Evolutionary conservation across 805 yeast genomes (phyloP).

Genomic region (Torulaspora quercuum): DNA sequence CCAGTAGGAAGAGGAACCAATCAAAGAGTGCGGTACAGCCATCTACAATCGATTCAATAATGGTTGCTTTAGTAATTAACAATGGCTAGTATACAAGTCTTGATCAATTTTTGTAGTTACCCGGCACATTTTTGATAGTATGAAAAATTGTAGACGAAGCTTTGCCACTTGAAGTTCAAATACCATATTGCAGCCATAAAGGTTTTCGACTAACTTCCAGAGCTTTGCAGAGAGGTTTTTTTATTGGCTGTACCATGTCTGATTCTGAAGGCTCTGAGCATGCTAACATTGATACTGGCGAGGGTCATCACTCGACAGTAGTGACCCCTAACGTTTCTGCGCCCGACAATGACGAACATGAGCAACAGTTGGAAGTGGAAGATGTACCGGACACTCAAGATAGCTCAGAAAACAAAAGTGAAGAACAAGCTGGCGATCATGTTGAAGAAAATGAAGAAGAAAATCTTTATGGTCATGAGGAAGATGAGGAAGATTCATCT

Average conservation of each 20-base stretch:
- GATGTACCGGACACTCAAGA: constrained; percentile 7
- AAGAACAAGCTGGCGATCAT: constrained; percentile 19
- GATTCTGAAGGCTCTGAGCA: constrained; percentile 2
- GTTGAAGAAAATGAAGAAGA: constrained; percentile 18
- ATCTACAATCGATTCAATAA: neutral
- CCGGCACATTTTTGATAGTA: constrained; percentile 1
- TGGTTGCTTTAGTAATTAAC: too few relatives aligned
- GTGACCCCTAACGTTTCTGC: neutral
- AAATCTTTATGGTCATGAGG: constrained; percentile 1
- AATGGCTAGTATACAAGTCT: too few relatives aligned
- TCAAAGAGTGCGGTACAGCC: too few relatives aligned
- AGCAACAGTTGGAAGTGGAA: constrained; percentile 3
- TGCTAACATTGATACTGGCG: neutral
- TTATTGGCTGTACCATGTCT: constrained; percentile 7
- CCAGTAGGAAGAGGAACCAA: too few relatives aligned
- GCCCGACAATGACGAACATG: neutral
- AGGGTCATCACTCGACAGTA: neutral
- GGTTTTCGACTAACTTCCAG: too few relatives aligned
- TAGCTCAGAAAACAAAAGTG: constrained; percentile 4
- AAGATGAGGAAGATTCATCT: constrained; percentile 5
- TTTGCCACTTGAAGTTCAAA: too few relatives aligned
- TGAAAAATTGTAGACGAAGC: too few relatives aligned
- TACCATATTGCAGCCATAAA: too few relatives aligned
- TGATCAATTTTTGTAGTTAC: too few relatives aligned
- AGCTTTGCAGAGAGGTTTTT: too few relatives aligned